phyloP scores from a whole-genome alignment of 2,329 filamentous ascomycete species.

The Claviceps purpurea region DNA sequence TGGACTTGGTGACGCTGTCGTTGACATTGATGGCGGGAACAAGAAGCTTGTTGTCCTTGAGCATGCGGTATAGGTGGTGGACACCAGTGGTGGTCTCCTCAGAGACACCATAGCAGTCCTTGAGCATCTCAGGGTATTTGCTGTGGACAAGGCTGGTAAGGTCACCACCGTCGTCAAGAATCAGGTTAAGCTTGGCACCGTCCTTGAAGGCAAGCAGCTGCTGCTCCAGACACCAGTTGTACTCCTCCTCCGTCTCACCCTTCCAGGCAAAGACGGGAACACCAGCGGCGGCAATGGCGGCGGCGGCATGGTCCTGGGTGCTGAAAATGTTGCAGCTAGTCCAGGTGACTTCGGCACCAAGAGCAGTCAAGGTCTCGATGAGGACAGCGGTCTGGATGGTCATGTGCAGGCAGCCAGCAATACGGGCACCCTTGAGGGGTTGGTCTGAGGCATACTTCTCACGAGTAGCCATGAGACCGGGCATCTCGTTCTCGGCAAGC shows the following conservation, averaged over 20 bases:
- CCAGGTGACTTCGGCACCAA: slow-evolving; percentile 98
- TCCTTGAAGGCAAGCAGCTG: slow-evolving; percentile 96
- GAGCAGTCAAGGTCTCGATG: slow-evolving; percentile 89
- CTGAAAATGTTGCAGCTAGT: slow-evolving; percentile 99
- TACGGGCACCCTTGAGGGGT: slow-evolving; percentile 86
- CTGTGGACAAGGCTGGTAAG: slow-evolving; percentile 90
- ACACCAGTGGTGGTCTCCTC: slow-evolving; percentile 99
- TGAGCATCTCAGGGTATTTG: slow-evolving; percentile 97
- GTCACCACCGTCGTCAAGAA: slow-evolving; percentile 97
- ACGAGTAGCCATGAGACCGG: slow-evolving; percentile 92
- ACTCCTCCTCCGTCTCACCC: slow-evolving; percentile 98
- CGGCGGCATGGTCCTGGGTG: slow-evolving; percentile 95
- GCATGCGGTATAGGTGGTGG: slow-evolving; percentile 97
- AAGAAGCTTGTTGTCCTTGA: slow-evolving; percentile 80
- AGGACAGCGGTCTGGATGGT: slow-evolving; percentile 99
- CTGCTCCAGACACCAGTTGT: slow-evolving; percentile 99
- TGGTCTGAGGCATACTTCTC: slow-evolving; percentile 84
- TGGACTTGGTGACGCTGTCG: slow-evolving; percentile 99
- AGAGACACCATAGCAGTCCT: slow-evolving; percentile 95
- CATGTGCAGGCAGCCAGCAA: slow-evolving; percentile 98
- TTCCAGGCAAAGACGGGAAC: slow-evolving; percentile 73
- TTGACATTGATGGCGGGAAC: slow-evolving; percentile 98
- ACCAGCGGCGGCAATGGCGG: slow-evolving; percentile 87
- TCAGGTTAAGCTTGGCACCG: slow-evolving; percentile 91
- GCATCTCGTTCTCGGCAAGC: slow-evolving; percentile 93